These are phyloP conservation scores for Acaromyces ingoldii DNA, from an alignment of 1,284 basidiomycete genomes.

Conservation along the genomic window DNA sequence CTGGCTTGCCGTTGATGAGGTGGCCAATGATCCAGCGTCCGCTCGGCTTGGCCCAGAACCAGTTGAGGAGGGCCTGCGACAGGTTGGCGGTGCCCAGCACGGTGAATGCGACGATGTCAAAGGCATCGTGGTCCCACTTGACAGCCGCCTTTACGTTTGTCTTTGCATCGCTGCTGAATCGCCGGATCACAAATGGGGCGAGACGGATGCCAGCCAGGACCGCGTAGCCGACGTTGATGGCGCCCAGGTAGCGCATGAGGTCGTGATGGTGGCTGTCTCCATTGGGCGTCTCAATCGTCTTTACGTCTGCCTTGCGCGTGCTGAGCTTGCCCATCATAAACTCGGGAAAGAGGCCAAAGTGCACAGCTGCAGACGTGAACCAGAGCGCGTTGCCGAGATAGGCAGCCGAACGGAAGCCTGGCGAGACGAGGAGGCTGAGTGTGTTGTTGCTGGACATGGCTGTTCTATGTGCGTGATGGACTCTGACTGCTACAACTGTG, in stretches of 20 bases:
- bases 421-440: not conserved
- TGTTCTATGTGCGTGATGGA: too few relatives aligned
- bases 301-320: not conserved
- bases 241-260: not conserved
- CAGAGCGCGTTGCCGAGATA: not conserved
- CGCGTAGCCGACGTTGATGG: not conserved
- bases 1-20: not conserved
- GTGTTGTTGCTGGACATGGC: too few relatives aligned
- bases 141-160: not conserved
- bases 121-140: not conserved
- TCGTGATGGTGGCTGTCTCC: not conserved
- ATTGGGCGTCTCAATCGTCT: too few relatives aligned
- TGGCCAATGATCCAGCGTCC: not conserved
- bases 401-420: not conserved
- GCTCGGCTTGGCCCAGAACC: not conserved
- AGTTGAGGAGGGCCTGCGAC: not conserved
- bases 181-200: not conserved
- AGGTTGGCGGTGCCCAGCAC: not conserved
- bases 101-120: not conserved
- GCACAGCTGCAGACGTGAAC: not conserved
- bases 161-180: not conserved
- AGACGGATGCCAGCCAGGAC: not conserved
- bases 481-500: too few relatives aligned
- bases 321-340: constrained; percentile 1
- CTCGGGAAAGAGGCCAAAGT: not conserved